A percentile compares a stretch with the other conserved stretches of the same genome.
Evolutionary conservation across 2,329 filamentous ascomycete species (phyloP).

Genomic region (Plenodomus lindquistii): DNA sequence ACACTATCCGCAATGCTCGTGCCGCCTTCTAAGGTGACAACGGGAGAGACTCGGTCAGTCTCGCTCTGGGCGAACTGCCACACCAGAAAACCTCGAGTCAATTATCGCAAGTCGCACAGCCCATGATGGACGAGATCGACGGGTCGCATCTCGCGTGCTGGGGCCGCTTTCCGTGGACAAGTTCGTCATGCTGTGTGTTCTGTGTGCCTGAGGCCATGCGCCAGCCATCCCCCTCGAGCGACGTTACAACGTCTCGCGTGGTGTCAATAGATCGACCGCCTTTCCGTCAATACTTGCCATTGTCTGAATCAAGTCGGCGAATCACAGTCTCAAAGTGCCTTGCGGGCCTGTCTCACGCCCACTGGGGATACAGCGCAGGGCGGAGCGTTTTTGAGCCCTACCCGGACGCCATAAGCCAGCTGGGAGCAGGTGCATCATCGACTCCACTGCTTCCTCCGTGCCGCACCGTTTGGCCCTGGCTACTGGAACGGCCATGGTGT

Average conservation of each 20-base stretch:
- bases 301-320: constrained; percentile 14
- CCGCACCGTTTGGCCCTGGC: constrained; percentile 20
- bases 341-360: constrained; percentile 4
- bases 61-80: constrained; percentile 1
- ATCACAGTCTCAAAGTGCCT: constrained; percentile 6
- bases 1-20: constrained; percentile 1
- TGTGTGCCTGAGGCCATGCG: constrained; percentile 16
- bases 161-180: constrained; percentile 12
- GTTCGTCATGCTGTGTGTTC: constrained; percentile 1
- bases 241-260: constrained; percentile 32
- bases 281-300: constrained; percentile 7
- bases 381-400: constrained; percentile 23
- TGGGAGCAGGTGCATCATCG: constrained; percentile 1
- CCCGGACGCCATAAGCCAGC: constrained; percentile 13
- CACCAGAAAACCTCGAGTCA: constrained; percentile 14
- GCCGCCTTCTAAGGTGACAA: constrained; percentile 18
- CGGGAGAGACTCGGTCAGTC: constrained; percentile 6
- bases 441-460: constrained; percentile 1
- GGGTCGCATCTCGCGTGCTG: constrained; percentile 8
- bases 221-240: constrained; percentile 11
- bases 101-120: constrained; percentile 28
- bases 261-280: constrained; percentile 15
- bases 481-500: constrained; percentile 5
- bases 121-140: constrained; percentile 4
- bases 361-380: constrained; percentile 30